Evolutionary conservation across 495 filamentous ascomycete species (phyloP), one percentile per base, ranked within the genome.

Genomic region (Aspergillus sparsus): DNA sequence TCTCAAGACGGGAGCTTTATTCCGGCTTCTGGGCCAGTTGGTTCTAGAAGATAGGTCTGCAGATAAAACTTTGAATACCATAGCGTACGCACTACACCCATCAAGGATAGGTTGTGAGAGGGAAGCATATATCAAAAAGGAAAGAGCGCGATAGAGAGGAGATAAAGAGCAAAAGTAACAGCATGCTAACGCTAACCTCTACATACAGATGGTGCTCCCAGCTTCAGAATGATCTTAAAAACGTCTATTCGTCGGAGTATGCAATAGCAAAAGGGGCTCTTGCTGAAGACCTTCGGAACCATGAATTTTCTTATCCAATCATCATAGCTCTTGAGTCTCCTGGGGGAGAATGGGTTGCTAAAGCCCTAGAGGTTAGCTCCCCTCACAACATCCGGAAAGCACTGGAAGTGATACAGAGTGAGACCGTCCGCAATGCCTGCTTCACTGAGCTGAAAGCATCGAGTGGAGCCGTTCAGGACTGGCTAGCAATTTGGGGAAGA

Each of bases 191-290:
- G 15, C n/a, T 36, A 3, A 27, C 39, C n/a, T 36, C 36, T 27
- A 32, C 1, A 11, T 41, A n/a, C 34, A 70, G 71, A 35, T 70
- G 69, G 69, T 65, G 64, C 51, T 70, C 65, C 8, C 69, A 71
- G 36, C 60, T 74, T 5, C 70, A 71, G 45, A 73, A 73, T 18
- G 70, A 73, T 49, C 71, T 65, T 60, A 73, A 73, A 37, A 73
- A 73, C 49, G 62, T 73, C 16, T 73, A 66, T 58, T 73, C 70
- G 0, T 60, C 70, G 0, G 70, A 73, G 39, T 68, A 69, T 35
- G 69, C 66, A 15, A 56, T 53, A 37, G 53, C 63, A 21, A 73
- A 73, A 37, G 69, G 71, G 4, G 44, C 65, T 6, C 49, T 71
- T 11, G 70, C 67, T 9, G 71, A 73, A 52, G 71, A 75, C 51